Percentiles rank a stretch among this genome's conserved stretches.
These are phyloP conservation scores for Penicillium fuscoglaucum DNA, from an alignment of 2,329 filamentous ascomycete species.

Conservation along the genomic window DNA sequence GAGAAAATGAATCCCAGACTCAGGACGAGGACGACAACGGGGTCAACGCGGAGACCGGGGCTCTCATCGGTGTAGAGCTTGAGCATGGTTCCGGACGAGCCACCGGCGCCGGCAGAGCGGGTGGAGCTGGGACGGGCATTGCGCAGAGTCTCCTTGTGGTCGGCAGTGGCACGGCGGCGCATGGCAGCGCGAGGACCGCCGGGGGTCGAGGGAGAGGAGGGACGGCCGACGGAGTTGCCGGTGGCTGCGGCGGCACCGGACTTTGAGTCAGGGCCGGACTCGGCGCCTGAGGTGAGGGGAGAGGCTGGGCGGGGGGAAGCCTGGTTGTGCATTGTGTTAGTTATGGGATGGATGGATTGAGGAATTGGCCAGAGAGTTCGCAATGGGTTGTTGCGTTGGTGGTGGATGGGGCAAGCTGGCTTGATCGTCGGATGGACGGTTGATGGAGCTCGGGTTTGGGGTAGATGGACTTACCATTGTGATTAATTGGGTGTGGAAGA, in stretches of 20 bases:
- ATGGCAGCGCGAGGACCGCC: conserved; percentile 95
- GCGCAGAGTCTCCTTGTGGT: conserved; percentile 95
- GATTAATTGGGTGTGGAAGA: conserved; percentile 15
- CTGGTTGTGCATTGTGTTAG: conserved; percentile 21
- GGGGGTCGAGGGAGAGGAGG: conserved; percentile 83
- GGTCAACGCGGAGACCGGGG: conserved; percentile 94
- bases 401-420: conserved; percentile 6
- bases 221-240: conserved; percentile 71
- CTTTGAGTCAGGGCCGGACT: conserved; percentile 48
- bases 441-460: not conserved
- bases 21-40: conserved; percentile 92
- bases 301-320: conserved; percentile 45
- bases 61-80: conserved; percentile 99
- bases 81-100: conserved; percentile 97
- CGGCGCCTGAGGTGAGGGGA: conserved; percentile 47
- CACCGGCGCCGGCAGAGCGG: conserved; percentile 87
- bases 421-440: conserved; percentile 2
- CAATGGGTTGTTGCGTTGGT: conserved; percentile 4
- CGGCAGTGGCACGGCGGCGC: conserved; percentile 89
- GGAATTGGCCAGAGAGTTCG: conserved; percentile 6
- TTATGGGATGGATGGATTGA: conserved; percentile 6
- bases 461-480: conserved; percentile 24
- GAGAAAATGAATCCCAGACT: conserved; percentile 98
- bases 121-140: conserved; percentile 93
- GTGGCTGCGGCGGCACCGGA: conserved; percentile 54